Evolutionary conservation across 2,329 filamentous ascomycete species (phyloP).

Genomic region (Cladophialophora psammophila): DNA sequence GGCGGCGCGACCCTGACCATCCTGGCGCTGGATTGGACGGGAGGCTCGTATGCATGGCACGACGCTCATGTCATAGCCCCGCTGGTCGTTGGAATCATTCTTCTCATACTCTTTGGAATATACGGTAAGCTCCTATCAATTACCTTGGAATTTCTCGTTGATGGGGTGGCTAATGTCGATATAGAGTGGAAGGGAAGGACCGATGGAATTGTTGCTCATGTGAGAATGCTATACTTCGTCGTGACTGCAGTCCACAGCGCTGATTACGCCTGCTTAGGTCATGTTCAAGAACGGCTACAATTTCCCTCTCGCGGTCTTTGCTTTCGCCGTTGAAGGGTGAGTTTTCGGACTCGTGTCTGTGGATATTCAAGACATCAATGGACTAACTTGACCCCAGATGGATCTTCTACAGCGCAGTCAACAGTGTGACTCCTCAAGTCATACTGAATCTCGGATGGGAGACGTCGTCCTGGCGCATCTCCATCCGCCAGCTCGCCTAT

Average conservation of each 20-base stretch:
- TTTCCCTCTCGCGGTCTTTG: slow-evolving; percentile 63
- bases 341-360: neutral
- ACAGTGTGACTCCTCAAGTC: slow-evolving; percentile 59
- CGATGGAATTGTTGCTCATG: slow-evolving; percentile 62
- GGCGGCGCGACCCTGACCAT: slow-evolving; percentile 53
- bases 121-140: neutral
- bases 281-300: slow-evolving; percentile 63
- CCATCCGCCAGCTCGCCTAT: slow-evolving; percentile 50
- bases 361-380: neutral
- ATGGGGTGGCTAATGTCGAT: neutral
- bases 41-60: slow-evolving; percentile 49
- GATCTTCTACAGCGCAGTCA: slow-evolving; percentile 61
- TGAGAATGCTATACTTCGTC: neutral
- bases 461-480: slow-evolving; percentile 56
- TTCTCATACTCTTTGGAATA: slow-evolving; percentile 7
- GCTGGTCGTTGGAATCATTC: slow-evolving; percentile 47
- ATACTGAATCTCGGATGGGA: slow-evolving; percentile 59
- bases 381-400: slow-evolving; percentile 43
- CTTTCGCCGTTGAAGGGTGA: slow-evolving; percentile 62
- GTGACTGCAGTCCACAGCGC: too few species aligned
- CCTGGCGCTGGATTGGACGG: slow-evolving; percentile 57
- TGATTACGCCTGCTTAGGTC: slow-evolving; percentile 40
- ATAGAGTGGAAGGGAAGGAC: slow-evolving; percentile 62
- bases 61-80: slow-evolving; percentile 48
- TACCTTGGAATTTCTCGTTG: neutral